These are phyloP conservation scores for Verticillium tricorpus DNA, from an alignment of 2,329 filamentous ascomycete species.

Conservation along the genomic window DNA sequence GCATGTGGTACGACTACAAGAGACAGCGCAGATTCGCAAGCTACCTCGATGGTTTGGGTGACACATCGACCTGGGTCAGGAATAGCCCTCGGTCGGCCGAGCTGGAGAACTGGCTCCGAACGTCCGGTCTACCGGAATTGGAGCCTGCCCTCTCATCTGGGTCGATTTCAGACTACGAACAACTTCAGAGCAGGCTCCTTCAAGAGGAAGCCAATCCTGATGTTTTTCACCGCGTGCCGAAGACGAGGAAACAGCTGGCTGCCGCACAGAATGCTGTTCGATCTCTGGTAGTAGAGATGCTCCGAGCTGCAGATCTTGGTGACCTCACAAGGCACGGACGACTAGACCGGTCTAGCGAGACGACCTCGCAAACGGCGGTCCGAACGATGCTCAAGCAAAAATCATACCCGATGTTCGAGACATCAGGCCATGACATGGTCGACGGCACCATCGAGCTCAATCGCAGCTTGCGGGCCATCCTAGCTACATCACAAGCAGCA, in stretches of 20 bases:
- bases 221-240: neutral
- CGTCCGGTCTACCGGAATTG: conserved; percentile 3
- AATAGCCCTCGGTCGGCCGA: neutral
- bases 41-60: conserved; percentile 6
- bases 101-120: conserved; percentile 2
- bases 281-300: neutral
- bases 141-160: neutral
- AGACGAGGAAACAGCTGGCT: neutral
- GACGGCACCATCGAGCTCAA: conserved; percentile 6
- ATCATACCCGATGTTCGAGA: neutral
- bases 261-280: neutral
- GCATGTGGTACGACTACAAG: conserved; percentile 1
- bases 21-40: conserved; percentile 4
- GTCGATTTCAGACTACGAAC: conserved; percentile 1
- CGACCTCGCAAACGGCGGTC: conserved; percentile 3
- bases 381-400: neutral
- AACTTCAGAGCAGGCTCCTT: neutral
- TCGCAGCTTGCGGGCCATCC: conserved; percentile 1
- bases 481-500: neutral
- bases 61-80: neutral
- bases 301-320: neutral
- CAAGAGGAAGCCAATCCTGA: neutral
- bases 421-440: neutral
- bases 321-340: neutral
- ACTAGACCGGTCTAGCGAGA: neutral